Evolutionary conservation across 2,329 filamentous ascomycete species (phyloP).

Genomic region (Helotiales sp.): DNA sequence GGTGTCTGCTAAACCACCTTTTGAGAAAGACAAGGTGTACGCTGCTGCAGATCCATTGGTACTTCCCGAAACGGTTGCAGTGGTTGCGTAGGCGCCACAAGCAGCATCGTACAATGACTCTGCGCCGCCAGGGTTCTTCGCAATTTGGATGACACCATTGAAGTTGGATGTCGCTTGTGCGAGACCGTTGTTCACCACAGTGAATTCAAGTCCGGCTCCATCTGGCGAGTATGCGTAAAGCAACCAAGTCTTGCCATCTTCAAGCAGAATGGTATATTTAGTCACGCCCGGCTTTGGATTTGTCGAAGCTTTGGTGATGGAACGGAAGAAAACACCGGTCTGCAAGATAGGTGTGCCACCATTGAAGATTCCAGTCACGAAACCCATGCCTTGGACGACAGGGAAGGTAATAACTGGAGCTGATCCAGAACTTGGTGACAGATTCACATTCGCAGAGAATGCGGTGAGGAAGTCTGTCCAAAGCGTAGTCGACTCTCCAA

Average conservation of each 20-base stretch:
- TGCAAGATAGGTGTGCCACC: conserved; percentile 74
- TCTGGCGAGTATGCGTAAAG: conserved; percentile 72
- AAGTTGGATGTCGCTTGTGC: conserved; percentile 71
- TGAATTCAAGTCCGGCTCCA: conserved; percentile 68
- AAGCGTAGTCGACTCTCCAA: conserved; percentile 63
- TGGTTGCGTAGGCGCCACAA: conserved; percentile 74
- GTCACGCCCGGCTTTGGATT: conserved; percentile 66
- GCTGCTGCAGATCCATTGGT: conserved; percentile 63
- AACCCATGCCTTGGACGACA: conserved; percentile 87
- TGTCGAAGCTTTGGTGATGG: conserved; percentile 62
- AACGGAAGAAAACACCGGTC: conserved; percentile 74
- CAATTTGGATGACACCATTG: conserved; percentile 79
- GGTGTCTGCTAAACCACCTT: conserved; percentile 64
- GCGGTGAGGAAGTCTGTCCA: conserved; percentile 59
- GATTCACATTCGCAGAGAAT: conserved; percentile 69
- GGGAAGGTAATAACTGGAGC: conserved; percentile 74
- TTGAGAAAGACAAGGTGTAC: conserved; percentile 77
- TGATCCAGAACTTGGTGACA: conserved; percentile 59
- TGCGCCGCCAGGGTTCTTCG: conserved; percentile 69
- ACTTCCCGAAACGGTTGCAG: conserved; percentile 67
- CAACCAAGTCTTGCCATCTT: conserved; percentile 78
- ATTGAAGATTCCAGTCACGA: conserved; percentile 78
- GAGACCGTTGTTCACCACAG: conserved; percentile 67
- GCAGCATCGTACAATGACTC: conserved; percentile 77
- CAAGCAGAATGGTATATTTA: conserved; percentile 77